Percentiles rank a stretch among this genome's conserved stretches.
Conservation (phyloP, 2,329 filamentous ascomycete genomes). For the Cercospora sesami region DNA sequence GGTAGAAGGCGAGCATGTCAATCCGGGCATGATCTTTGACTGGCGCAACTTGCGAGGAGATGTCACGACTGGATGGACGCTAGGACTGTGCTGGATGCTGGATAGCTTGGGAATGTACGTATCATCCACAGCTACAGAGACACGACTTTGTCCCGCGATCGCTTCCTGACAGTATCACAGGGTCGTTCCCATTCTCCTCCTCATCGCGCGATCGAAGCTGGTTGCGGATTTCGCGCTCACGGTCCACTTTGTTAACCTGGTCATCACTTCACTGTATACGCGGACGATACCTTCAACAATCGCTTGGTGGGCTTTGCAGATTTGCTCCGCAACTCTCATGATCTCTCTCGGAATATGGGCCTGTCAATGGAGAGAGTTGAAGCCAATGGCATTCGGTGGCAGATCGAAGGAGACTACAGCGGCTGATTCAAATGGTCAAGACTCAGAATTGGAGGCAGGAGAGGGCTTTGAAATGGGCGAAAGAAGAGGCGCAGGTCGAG, state of each 20-base stretch:
- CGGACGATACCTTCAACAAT: conserved; percentile 71
- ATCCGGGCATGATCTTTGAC: conserved; percentile 59
- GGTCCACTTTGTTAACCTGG: conserved; percentile 77
- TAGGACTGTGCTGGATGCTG: conserved; percentile 67
- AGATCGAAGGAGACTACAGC: conserved; percentile 37
- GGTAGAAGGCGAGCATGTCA: conserved; percentile 62
- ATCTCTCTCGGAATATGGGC: conserved; percentile 79
- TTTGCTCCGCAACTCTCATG: conserved; percentile 63
- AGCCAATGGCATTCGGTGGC: conserved; percentile 83
- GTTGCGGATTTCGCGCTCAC: conserved; percentile 93
- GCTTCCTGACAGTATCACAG: conserved; percentile 49
- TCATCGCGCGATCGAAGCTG: conserved; percentile 87
- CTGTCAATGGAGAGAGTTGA: conserved; percentile 84
- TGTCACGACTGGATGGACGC: conserved; percentile 68
- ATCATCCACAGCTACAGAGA: not conserved
- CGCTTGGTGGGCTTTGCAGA: conserved; percentile 81
- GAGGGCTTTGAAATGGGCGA: conserved; percentile 44
- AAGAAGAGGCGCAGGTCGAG: conserved; percentile 45
- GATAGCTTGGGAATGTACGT: conserved; percentile 64
- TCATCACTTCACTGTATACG: conserved; percentile 76
- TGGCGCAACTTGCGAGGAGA: conserved; percentile 66
- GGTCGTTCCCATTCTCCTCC: conserved; percentile 75
- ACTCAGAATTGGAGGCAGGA: conserved; percentile 38
- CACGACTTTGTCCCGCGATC: not conserved
- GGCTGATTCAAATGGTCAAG: conserved; percentile 20